Conservation (phyloP, 2,329 filamentous ascomycete species). For the Ophiocordyceps unilateralis region DNA sequence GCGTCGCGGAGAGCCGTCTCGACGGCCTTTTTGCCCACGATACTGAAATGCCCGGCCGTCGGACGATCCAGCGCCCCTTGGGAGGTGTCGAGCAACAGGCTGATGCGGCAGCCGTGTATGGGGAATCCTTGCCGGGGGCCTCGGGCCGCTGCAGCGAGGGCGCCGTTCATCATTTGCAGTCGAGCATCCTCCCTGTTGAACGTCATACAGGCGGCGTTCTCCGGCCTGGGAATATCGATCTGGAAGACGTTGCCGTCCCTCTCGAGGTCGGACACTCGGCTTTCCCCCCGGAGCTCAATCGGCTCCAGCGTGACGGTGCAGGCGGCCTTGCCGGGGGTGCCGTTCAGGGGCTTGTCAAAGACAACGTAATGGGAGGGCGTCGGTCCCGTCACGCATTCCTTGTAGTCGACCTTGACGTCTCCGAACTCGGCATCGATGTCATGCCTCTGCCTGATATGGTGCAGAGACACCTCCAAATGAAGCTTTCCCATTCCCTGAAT, state of each 20-base stretch:
- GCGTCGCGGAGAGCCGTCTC: conserved; percentile 50
- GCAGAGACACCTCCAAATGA: conserved; percentile 81
- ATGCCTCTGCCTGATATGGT: conserved; percentile 75
- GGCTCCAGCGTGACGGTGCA: conserved; percentile 55
- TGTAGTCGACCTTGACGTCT: conserved; percentile 86
- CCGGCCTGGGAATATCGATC: conserved; percentile 36
- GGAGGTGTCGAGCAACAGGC: conserved; percentile 48
- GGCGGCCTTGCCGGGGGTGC: conserved; percentile 60
- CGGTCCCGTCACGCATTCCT: conserved; percentile 53
- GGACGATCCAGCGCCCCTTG: conserved; percentile 38
- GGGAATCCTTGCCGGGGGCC: conserved; percentile 70
- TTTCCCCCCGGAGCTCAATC: conserved; percentile 20
- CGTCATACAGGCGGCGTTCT: conserved; percentile 26
- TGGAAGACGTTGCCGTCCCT: conserved; percentile 54
- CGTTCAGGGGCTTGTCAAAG: conserved; percentile 66
- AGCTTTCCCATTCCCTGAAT: conserved; percentile 93
- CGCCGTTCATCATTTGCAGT: conserved; percentile 57
- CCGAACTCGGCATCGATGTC: conserved; percentile 79
- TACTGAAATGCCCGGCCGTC: conserved; percentile 49
- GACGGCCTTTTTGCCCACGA: conserved; percentile 44
- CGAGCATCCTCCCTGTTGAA: conserved; percentile 32
- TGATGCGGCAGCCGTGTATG: conserved; percentile 58
- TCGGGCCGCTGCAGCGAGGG: conserved; percentile 65
- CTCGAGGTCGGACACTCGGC: conserved; percentile 17
- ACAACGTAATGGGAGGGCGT: conserved; percentile 40